A percentile compares a stretch with the other conserved stretches of the same genome.
Conservation (phyloP, 2,329 filamentous ascomycete species). For the Neonectria sp. region DNA sequence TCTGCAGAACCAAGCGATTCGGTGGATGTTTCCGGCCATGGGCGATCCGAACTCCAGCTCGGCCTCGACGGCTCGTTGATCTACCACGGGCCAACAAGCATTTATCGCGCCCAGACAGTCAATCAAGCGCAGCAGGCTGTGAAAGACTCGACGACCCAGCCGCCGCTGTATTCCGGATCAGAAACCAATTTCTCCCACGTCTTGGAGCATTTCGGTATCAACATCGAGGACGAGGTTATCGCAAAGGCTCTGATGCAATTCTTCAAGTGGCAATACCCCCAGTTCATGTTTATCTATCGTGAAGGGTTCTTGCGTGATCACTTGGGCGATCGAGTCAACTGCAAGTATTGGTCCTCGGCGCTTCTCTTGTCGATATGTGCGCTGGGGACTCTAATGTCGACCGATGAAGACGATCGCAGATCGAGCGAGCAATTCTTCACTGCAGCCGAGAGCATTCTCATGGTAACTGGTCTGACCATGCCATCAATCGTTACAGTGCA, state of each 20-base stretch:
- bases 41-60: background rate
- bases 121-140: slow-evolving; percentile 11
- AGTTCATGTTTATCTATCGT: slow-evolving; percentile 51
- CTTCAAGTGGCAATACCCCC: slow-evolving; percentile 48
- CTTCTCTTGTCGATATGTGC: too few relatives aligned
- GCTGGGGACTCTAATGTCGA: too few relatives aligned
- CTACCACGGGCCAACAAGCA: slow-evolving; percentile 45
- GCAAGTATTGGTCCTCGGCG: too few relatives aligned
- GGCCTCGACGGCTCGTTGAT: slow-evolving; percentile 33
- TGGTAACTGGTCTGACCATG: too few relatives aligned
- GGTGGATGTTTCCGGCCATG: background rate
- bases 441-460: too few relatives aligned
- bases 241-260: slow-evolving; percentile 41
- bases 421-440: too few relatives aligned
- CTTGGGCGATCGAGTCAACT: too few relatives aligned
- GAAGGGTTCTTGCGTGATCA: slow-evolving; percentile 48
- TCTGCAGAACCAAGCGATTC: background rate
- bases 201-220: slow-evolving; percentile 43
- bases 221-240: slow-evolving; percentile 39
- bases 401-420: too few relatives aligned
- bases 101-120: slow-evolving; percentile 34
- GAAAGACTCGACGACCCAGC: slow-evolving; percentile 8
- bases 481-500: too few relatives aligned
- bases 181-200: slow-evolving; percentile 37
- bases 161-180: slow-evolving; percentile 20